These are phyloP conservation scores for Skeletonema grethae DNA, from an alignment of 108 stramenopile species.

Conservation along the genomic window DNA sequence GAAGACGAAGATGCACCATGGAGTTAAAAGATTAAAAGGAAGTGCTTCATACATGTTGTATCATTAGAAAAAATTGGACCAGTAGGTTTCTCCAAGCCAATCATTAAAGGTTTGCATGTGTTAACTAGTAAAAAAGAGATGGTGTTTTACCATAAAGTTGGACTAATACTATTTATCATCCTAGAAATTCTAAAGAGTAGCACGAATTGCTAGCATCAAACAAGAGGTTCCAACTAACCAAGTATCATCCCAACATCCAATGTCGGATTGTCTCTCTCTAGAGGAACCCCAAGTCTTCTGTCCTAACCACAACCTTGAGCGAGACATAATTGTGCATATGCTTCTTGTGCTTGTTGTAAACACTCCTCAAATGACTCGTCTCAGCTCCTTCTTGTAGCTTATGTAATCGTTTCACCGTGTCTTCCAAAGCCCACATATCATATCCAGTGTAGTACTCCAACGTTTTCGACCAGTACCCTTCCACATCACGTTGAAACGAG, in stretches of 20 bases:
- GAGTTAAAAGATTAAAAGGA: neutral
- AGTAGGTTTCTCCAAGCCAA: neutral
- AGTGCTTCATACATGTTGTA: neutral
- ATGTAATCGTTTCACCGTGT: conserved; percentile 56
- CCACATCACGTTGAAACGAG: neutral
- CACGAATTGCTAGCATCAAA: neutral
- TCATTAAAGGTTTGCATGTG: neutral
- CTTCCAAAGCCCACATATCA: conserved; percentile 49
- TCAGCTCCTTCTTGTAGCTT: conserved; percentile 55
- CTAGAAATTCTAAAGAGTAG: neutral
- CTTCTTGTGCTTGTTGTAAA: conserved; percentile 55
- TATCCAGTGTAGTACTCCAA: conserved; percentile 74
- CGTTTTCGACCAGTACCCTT: conserved; percentile 60
- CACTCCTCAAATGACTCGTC: conserved; percentile 43
- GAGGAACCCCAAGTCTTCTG: conserved; percentile 35
- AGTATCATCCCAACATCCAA: neutral
- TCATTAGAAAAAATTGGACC: neutral
- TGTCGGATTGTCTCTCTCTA: neutral
- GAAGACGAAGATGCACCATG: neutral
- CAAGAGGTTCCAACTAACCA: neutral
- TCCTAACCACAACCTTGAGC: conserved; percentile 45
- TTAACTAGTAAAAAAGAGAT: neutral
- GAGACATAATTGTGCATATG: conserved; percentile 49
- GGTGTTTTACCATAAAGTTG: neutral
- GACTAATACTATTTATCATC: neutral